phyloP scores from a whole-genome alignment of 1,284 basidiomycete genomes.

The Naganishia liquefaciens region DNA sequence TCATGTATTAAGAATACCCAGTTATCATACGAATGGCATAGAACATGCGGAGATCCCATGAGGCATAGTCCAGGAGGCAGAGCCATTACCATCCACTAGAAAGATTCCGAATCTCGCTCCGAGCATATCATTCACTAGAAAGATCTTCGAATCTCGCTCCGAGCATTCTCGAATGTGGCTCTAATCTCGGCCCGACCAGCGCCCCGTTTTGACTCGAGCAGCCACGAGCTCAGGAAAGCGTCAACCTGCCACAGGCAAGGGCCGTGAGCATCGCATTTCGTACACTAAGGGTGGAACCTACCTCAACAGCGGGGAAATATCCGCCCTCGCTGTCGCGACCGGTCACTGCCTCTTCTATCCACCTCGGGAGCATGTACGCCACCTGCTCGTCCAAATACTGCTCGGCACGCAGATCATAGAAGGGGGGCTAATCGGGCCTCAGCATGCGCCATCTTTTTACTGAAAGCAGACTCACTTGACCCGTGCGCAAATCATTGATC shows the following conservation, averaged over 20 bases:
- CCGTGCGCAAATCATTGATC: constrained; percentile 22
- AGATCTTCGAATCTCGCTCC: constrained; percentile 23
- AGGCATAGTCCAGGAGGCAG: too few relatives aligned
- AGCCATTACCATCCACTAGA: background rate
- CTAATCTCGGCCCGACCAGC: constrained; percentile 17
- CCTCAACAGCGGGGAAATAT: constrained; percentile 38
- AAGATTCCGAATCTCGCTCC: constrained; percentile 23
- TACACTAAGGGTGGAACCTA: constrained; percentile 1
- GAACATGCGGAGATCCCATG: too few relatives aligned
- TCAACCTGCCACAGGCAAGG: constrained; percentile 16
- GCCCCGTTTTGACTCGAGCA: constrained; percentile 24
- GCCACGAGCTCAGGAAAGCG: constrained; percentile 30
- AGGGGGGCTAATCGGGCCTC: constrained; percentile 27
- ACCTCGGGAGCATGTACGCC: constrained; percentile 38
- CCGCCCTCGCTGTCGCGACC: constrained; percentile 25
- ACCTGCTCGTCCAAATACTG: constrained; percentile 50
- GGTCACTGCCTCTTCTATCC: constrained; percentile 35
- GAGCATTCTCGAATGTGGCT: constrained; percentile 25
- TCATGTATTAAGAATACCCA: background rate
- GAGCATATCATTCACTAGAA: constrained; percentile 18
- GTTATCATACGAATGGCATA: background rate
- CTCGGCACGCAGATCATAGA: constrained; percentile 22
- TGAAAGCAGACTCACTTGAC: constrained; percentile 26
- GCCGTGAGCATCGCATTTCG: background rate
- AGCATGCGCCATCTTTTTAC: background rate